Base-by-base conservation (phyloP, 805 yeast species). In the Candida ovalis region DNA sequence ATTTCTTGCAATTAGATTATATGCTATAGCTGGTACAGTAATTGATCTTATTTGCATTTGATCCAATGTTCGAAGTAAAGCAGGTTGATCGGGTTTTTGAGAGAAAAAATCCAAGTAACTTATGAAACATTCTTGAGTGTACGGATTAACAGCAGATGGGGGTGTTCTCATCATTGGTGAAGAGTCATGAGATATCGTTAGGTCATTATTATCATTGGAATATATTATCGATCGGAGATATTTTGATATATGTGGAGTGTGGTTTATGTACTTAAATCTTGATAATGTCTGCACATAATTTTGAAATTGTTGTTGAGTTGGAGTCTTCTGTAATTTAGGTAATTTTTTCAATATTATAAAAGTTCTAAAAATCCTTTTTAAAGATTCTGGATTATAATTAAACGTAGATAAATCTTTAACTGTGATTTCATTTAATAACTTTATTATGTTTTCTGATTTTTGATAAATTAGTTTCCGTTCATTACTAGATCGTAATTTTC, bases 21-120 rank as follows among this genome's bases (percentile, higher is more conserved):
- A 35, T 13, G 38, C 38, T 6, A 35, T 35, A 9, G 38, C 38
- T n/a, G 38, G 38, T n/a, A 35, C 7, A 4, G 38, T 19, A 41
- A 33, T 62, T 59, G 51, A 49, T 59, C 2, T 56, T 57, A 47
- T 46, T 49, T 7, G 58, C 58, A 36, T 50, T 53, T 3, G 64
- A 9, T 35, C 17, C 15, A 49, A 18, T 8, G 48, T 37, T 24
- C 38, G 19, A 17, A 35, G 5, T 17, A 35, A 35, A 17, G 38
- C 38, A 5, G 38, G 22, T 17, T 35, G 38, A 35, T 35, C 38
- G 3, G 22, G 38, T 17, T 17, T 18, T 35, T 35, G 38, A 5
- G 38, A 35, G 38, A 35, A 35, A 18, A 35, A 35, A 35, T 35
- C 38, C 7, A 35, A 10, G 22, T 35, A 35, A 9, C 22, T 13